Evolutionary conservation across 2,329 filamentous ascomycete genomes (phyloP).

Genomic region (Leptographium radiaticola): DNA sequence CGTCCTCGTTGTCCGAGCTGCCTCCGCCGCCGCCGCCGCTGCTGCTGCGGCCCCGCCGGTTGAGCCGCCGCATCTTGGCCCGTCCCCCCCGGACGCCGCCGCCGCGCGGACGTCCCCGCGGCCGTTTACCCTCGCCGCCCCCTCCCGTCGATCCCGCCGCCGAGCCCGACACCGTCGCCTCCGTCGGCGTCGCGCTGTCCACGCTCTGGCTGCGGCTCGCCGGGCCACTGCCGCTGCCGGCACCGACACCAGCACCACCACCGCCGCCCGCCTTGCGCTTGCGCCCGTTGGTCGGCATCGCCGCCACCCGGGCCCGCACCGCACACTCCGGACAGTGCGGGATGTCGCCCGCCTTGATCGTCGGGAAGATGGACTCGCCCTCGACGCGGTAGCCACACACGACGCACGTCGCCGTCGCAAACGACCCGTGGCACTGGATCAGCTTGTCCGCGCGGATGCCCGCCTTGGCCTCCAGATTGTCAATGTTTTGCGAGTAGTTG

Average conservation of each 20-base stretch:
- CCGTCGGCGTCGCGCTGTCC: not conserved
- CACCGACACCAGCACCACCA: conserved; percentile 3
- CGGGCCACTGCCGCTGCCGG: not conserved
- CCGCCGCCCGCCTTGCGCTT: conserved; percentile 6
- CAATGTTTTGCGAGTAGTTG: conserved; percentile 98
- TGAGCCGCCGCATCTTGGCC: conserved; percentile 21
- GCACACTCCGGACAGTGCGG: conserved; percentile 66
- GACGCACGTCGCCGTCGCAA: conserved; percentile 81
- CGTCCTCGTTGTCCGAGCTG: conserved; percentile 38
- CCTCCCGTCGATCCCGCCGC: not conserved
- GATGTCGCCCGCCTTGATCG: conserved; percentile 63
- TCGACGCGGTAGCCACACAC: conserved; percentile 63
- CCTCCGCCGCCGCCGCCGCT: conserved; percentile 27
- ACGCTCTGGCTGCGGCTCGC: not conserved
- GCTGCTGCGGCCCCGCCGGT: conserved; percentile 26
- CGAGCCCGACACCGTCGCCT: not conserved
- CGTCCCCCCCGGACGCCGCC: conserved; percentile 12
- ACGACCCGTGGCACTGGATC: conserved; percentile 93
- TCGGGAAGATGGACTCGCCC: conserved; percentile 66
- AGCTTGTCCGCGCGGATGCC: conserved; percentile 72
- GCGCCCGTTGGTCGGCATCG: conserved; percentile 10
- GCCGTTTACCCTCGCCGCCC: not conserved
- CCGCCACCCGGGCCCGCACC: conserved; percentile 19
- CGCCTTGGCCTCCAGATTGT: conserved; percentile 82
- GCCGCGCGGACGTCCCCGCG: not conserved